phyloP scores from a whole-genome alignment of 441 rosid genomes.

The Populus hybrid region DNA sequence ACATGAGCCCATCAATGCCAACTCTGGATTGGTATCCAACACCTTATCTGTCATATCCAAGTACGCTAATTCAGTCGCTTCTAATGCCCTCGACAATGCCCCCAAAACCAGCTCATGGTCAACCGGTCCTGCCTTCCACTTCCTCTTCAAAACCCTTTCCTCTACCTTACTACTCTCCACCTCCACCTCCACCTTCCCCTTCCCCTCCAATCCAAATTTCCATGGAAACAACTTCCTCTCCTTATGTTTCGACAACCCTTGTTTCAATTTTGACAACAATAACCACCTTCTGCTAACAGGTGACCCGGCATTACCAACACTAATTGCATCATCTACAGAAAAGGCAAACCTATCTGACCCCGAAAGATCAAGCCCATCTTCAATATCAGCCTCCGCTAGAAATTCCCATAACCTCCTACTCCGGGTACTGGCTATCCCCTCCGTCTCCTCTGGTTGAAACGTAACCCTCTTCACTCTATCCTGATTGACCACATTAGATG shows the following conservation, averaged over 20 bases:
- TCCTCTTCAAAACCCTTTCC: slow-evolving; percentile 51
- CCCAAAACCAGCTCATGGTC: slow-evolving; percentile 75
- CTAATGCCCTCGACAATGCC: slow-evolving; percentile 88
- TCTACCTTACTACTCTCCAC: slow-evolving; percentile 40
- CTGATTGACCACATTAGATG: slow-evolving; percentile 6
- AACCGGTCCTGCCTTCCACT: slow-evolving; percentile 67
- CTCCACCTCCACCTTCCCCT: slow-evolving; percentile 42
- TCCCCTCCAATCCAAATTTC: slow-evolving; percentile 69
- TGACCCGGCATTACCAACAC: slow-evolving; percentile 58
- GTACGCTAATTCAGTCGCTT: slow-evolving; percentile 73
- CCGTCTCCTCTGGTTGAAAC: slow-evolving; percentile 53
- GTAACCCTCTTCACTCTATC: slow-evolving; percentile 52
- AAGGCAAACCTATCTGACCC: slow-evolving; percentile 92
- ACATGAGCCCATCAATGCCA: slow-evolving; percentile 98
- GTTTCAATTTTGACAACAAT: slow-evolving; percentile 75
- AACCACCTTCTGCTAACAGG: slow-evolving; percentile 79
- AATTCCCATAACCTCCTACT: slow-evolving; percentile 80
- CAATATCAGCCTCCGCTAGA: slow-evolving; percentile 71
- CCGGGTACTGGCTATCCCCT: slow-evolving; percentile 19
- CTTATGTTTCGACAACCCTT: slow-evolving; percentile 63
- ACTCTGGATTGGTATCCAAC: slow-evolving; percentile 80
- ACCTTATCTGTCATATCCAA: slow-evolving; percentile 96
- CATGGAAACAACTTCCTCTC: slow-evolving; percentile 69
- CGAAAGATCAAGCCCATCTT: slow-evolving; percentile 92
- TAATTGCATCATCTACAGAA: slow-evolving; percentile 81